These are phyloP conservation scores for Asterophora parasitica DNA, from an alignment of 768 basidiomycete species.

Conservation along the genomic window DNA sequence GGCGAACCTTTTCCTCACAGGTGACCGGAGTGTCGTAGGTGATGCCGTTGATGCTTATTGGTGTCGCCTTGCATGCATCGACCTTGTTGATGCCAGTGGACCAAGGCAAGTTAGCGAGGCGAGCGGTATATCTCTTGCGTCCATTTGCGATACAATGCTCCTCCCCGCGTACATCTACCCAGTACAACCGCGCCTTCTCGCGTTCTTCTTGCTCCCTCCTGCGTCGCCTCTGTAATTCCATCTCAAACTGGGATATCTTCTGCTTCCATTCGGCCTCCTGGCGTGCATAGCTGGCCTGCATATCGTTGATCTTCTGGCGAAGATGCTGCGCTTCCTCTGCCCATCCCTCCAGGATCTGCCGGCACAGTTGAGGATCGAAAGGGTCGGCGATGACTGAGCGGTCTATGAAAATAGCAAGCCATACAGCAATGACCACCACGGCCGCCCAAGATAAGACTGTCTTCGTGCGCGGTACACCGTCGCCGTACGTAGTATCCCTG, in stretches of 20 bases:
- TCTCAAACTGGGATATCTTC: background rate
- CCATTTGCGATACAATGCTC: constrained; percentile 10
- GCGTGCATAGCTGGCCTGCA: background rate
- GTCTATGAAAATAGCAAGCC: background rate
- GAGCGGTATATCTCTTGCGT: constrained; percentile 11
- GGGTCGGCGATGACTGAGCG: background rate
- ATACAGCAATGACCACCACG: background rate
- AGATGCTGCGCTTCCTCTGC: background rate
- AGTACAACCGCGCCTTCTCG: constrained; percentile 12
- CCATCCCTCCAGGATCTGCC: background rate
- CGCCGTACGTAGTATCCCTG: too few relatives aligned
- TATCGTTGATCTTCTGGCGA: background rate
- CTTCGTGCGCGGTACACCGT: too few relatives aligned
- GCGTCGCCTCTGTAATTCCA: background rate
- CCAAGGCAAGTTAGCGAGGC: constrained; percentile 11
- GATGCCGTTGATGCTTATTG: constrained; percentile 13
- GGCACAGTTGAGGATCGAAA: background rate
- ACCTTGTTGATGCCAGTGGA: constrained; percentile 14
- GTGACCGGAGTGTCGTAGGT: constrained; percentile 11
- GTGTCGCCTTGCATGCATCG: constrained; percentile 16
- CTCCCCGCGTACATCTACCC: constrained; percentile 12
- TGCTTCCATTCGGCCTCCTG: background rate
- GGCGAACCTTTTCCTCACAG: constrained; percentile 14
- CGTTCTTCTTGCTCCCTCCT: constrained; percentile 10
- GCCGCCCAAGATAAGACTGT: too few relatives aligned